Evolutionary conservation across 2,329 filamentous ascomycete species (phyloP).

Genomic region (Colletotrichum paranaense): DNA sequence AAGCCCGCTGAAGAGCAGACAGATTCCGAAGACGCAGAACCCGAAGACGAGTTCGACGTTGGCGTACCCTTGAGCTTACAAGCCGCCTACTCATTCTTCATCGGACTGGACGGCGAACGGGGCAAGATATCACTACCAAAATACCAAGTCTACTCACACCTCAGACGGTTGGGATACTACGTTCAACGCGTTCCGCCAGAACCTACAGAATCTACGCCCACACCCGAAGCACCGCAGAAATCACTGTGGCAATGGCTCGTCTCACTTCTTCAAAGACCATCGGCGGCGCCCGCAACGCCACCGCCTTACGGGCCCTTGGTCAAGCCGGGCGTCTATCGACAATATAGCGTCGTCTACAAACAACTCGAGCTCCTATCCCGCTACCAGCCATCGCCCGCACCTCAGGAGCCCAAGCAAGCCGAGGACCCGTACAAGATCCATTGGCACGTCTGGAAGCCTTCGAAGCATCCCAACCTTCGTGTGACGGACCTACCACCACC

Average conservation of each 20-base stretch:
- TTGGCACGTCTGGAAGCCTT: slow-evolving; percentile 85
- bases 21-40: slow-evolving; percentile 40
- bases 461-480: slow-evolving; percentile 69
- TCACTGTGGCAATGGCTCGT: slow-evolving; percentile 66
- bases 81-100: slow-evolving; percentile 86
- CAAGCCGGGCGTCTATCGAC: slow-evolving; percentile 72
- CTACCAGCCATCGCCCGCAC: slow-evolving; percentile 65
- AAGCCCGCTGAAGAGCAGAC: slow-evolving; percentile 43
- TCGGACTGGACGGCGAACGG: slow-evolving; percentile 74
- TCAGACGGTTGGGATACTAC: slow-evolving; percentile 86
- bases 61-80: slow-evolving; percentile 91
- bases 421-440: slow-evolving; percentile 75
- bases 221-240: slow-evolving; percentile 36
- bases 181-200: slow-evolving; percentile 74
- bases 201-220: not conserved
- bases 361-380: slow-evolving; percentile 79
- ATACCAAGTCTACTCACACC: slow-evolving; percentile 87
- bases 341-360: slow-evolving; percentile 78
- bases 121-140: slow-evolving; percentile 77
- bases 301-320: slow-evolving; percentile 67
- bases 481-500: slow-evolving; percentile 83
- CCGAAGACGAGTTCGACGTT: slow-evolving; percentile 63
- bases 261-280: slow-evolving; percentile 53
- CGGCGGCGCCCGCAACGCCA: slow-evolving; percentile 39
- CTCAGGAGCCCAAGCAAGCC: slow-evolving; percentile 41